A percentile compares a stretch with the other conserved stretches of the same genome.
Evolutionary conservation across 2,329 filamentous ascomycete species (phyloP).

Genomic region (Myotisia sp.): DNA sequence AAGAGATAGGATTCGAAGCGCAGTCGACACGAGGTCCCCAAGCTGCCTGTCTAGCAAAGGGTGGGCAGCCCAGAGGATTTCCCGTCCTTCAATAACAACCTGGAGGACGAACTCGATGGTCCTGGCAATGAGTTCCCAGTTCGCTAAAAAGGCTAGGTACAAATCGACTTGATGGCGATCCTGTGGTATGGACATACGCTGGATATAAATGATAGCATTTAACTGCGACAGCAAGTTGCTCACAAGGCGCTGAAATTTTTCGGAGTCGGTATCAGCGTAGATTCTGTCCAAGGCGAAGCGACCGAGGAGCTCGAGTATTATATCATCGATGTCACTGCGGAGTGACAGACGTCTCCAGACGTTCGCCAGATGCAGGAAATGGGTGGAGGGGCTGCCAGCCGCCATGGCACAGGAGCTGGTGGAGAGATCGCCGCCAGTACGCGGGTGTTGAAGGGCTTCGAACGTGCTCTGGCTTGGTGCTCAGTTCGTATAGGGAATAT

Average conservation of each 20-base stretch:
- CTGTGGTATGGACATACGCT: constrained; percentile 28
- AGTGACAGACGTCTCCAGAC: constrained; percentile 26
- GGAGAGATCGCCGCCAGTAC: neutral
- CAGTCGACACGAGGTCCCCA: constrained; percentile 26
- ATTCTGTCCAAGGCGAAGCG: constrained; percentile 32
- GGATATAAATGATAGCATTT: constrained; percentile 28
- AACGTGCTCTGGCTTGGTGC: too few relatives aligned
- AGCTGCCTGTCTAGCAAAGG: constrained; percentile 26
- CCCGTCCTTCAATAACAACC: constrained; percentile 24
- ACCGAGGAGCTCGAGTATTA: constrained; percentile 30
- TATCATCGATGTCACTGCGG: constrained; percentile 29
- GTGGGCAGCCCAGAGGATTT: constrained; percentile 21
- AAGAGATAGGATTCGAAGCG: constrained; percentile 26
- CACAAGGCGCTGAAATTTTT: constrained; percentile 25
- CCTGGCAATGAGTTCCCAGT: constrained; percentile 29
- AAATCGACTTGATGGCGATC: constrained; percentile 23
- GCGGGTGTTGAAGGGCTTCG: neutral
- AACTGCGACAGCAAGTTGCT: constrained; percentile 26
- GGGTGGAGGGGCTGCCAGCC: constrained; percentile 21
- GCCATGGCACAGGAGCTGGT: constrained; percentile 10
- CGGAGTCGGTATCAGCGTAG: constrained; percentile 23
- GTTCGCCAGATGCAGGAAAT: constrained; percentile 25
- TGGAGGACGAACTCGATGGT: constrained; percentile 28
- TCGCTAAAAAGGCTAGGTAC: constrained; percentile 27
- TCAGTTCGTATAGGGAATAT: too few relatives aligned